Evolutionary conservation across 352 stramenopile genomes (phyloP), one percentile per base, ranked within the genome.

Genomic region (Aphanomyces stellatus): DNA sequence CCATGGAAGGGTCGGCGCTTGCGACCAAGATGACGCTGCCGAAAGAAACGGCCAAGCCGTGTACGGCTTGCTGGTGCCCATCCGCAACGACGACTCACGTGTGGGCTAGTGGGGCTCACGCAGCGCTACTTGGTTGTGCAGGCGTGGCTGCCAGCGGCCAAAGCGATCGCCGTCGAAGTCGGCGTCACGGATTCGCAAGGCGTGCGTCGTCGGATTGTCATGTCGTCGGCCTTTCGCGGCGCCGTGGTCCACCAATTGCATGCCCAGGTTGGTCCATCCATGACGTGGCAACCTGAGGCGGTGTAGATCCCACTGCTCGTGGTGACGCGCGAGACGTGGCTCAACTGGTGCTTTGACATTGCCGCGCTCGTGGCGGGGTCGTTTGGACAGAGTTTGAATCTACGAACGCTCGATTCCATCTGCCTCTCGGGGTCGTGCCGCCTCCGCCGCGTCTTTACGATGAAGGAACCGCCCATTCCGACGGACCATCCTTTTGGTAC

Each of bases 1-100:
- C 81, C 22, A 78, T 93, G n/a, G 82, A 91, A 37, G 86, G 87
- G 25, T 46, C 60, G 8, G 76, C 72, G 65, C 73, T 82, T 0
- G 84, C 90, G 60, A 93, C 84, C 8, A 87, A 87, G 56, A 88
- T 95, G 78, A 80, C 93, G 56, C 65, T 93, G 19, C 87, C 87
- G 2, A 93, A 94, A 70, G 69, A 61, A 27, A 63, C 31, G 1
- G n/a, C 66, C 65, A 68, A 57, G 27, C 42, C 46, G 8, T 17
- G 60, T 68, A 35, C 60, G 60, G 27, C 55, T n/a, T 67, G 8
- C 66, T 55, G 0, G 10, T 69, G 19, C 31, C 5, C 1, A 35
- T 25, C 28, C 22, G 10, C 7, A n/a, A n/a, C 22, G 49, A 40
- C 17, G 11, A 4, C 30, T 53, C 43, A 61, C 33, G 48, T 17